Percentiles rank a stretch among this genome's conserved stretches.
phyloP scores from a whole-genome alignment of 148 eudicot species.

The Limonium bicolor region DNA sequence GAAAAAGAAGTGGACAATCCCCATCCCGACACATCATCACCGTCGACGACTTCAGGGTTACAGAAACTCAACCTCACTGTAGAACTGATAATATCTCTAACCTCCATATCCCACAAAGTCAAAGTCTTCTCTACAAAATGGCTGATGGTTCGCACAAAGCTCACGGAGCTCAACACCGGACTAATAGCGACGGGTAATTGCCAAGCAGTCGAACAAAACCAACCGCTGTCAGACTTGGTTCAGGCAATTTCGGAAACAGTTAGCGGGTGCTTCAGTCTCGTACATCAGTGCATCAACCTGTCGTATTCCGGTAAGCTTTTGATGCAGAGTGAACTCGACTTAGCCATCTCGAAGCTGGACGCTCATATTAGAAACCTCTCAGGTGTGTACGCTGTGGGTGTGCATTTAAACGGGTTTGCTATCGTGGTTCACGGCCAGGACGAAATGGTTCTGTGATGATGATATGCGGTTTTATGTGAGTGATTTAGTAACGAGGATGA shows the following conservation, averaged over 20 bases:
- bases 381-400: slow-evolving; percentile 26
- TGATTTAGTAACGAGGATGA: slow-evolving; percentile 51
- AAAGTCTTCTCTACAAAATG: slow-evolving; percentile 46
- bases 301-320: slow-evolving; percentile 49
- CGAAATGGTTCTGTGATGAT: slow-evolving; percentile 24
- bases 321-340: slow-evolving; percentile 76
- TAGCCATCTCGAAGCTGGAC: slow-evolving; percentile 25
- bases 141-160: slow-evolving; percentile 40
- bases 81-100: slow-evolving; percentile 18
- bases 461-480: slow-evolving; percentile 47
- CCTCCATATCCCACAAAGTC: slow-evolving; percentile 36
- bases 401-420: slow-evolving; percentile 28
- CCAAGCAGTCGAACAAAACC: slow-evolving; percentile 9
- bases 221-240: slow-evolving; percentile 11
- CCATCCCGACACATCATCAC: slow-evolving; percentile 3
- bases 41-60: slow-evolving; percentile 13
- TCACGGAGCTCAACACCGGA: slow-evolving; percentile 40
- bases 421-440: slow-evolving; percentile 51
- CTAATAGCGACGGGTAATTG: slow-evolving; percentile 22
- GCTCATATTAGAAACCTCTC: slow-evolving; percentile 10
- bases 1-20: background rate
- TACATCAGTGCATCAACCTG: slow-evolving; percentile 25
- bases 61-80: slow-evolving; percentile 20
- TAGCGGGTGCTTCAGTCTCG: slow-evolving; percentile 19
- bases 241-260: slow-evolving; percentile 14